phyloP scores from a whole-genome alignment of 495 filamentous ascomycete genomes.

The Penicillium malachiteum region DNA sequence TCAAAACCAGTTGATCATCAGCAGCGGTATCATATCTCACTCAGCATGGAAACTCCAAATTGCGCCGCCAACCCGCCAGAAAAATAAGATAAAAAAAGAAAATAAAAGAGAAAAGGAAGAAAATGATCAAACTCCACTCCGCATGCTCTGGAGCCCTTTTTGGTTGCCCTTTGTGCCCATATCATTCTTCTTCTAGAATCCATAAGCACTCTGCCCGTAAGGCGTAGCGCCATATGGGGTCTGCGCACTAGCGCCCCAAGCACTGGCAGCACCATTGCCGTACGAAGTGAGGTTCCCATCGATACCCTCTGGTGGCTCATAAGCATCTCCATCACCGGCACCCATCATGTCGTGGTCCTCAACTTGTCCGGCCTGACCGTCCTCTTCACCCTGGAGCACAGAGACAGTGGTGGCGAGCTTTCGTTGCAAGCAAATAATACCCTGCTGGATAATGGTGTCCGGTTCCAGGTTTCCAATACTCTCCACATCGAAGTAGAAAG shows the following conservation, averaged over 20 bases:
- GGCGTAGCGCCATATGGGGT: slow-evolving; percentile 72
- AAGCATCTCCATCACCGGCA: slow-evolving; percentile 59
- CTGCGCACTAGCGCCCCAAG: slow-evolving; percentile 60
- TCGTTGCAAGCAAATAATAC: slow-evolving; percentile 82
- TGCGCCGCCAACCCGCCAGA: slow-evolving; percentile 25
- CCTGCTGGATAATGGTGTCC: slow-evolving; percentile 81
- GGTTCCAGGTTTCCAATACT: slow-evolving; percentile 83
- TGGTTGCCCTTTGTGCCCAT: slow-evolving; percentile 6
- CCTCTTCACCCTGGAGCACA: slow-evolving; percentile 55
- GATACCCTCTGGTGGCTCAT: slow-evolving; percentile 56
- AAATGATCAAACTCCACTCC: slow-evolving; percentile 19
- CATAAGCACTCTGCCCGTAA: slow-evolving; percentile 60
- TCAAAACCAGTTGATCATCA: slow-evolving; percentile 8
- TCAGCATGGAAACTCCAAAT: slow-evolving; percentile 21
- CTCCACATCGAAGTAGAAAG: slow-evolving; percentile 93
- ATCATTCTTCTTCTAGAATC: slow-evolving; percentile 12
- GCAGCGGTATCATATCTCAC: slow-evolving; percentile 11
- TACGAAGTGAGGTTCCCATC: slow-evolving; percentile 81
- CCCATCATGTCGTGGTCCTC: slow-evolving; percentile 56
- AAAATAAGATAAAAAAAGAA: slow-evolving; percentile 10
- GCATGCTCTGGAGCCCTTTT: slow-evolving; percentile 23
- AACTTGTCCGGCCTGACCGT: slow-evolving; percentile 48
- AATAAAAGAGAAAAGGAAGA: slow-evolving; percentile 8
- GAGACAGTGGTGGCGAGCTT: slow-evolving; percentile 87
- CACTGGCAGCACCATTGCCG: slow-evolving; percentile 57